These are phyloP conservation scores for Colletotrichum aenigma DNA, from an alignment of 2,329 filamentous ascomycete genomes.

Conservation along the genomic window DNA sequence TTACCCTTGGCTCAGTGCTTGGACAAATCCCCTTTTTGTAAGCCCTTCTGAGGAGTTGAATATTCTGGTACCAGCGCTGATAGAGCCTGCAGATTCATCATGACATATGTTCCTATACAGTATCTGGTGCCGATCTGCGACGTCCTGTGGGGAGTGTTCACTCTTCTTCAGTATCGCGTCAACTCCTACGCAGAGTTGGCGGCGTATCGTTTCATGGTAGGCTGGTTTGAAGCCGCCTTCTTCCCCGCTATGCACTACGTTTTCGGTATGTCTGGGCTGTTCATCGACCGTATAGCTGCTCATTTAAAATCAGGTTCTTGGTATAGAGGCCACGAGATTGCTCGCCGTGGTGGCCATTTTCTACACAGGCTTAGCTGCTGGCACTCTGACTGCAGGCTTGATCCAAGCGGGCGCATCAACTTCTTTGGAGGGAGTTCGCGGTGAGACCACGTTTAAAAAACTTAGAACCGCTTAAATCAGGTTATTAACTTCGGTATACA, in stretches of 20 bases:
- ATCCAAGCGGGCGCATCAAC: slow-evolving; percentile 49
- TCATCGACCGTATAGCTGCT: slow-evolving; percentile 1
- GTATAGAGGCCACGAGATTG: slow-evolving; percentile 48
- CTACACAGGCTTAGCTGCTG: slow-evolving; percentile 45
- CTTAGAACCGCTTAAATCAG: background rate
- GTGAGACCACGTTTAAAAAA: slow-evolving; percentile 39
- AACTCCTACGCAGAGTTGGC: slow-evolving; percentile 25
- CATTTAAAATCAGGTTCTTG: slow-evolving; percentile 50
- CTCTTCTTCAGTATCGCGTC: slow-evolving; percentile 41
- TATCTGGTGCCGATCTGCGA: slow-evolving; percentile 37
- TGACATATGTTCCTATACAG: slow-evolving; percentile 28
- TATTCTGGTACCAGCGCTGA: rapidly evolving
- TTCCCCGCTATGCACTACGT: slow-evolving; percentile 35
- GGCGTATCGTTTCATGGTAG: slow-evolving; percentile 34
- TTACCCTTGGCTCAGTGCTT: slow-evolving; percentile 25
- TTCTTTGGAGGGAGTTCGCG: slow-evolving; percentile 41
- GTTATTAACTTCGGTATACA: rapidly evolving
- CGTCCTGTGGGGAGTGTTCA: slow-evolving; percentile 60
- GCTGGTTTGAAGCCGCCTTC: slow-evolving; percentile 31
- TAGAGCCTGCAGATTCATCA: slow-evolving; percentile 27
- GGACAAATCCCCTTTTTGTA: slow-evolving; percentile 33
- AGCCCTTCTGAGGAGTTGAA: background rate
- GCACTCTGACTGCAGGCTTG: slow-evolving; percentile 47
- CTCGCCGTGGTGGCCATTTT: slow-evolving; percentile 44
- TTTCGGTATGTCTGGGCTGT: background rate